phyloP scores from a whole-genome alignment of 768 basidiomycete genomes.

The Termitomyces eurrhizus region DNA sequence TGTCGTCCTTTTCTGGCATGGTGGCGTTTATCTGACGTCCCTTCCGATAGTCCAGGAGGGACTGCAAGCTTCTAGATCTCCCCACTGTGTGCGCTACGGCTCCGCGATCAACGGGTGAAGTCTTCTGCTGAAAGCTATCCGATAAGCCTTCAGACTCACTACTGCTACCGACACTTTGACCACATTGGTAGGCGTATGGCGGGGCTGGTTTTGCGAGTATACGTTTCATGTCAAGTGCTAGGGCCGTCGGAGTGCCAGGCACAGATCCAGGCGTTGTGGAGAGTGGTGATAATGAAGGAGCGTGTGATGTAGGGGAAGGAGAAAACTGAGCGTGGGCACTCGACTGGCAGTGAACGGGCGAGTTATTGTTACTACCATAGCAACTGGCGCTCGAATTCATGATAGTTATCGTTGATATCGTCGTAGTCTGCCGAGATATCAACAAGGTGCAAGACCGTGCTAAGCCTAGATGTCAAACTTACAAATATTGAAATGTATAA shows the following conservation, averaged over 20 bases:
- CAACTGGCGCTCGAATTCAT: neutral
- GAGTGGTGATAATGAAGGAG: neutral
- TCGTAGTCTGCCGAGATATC: neutral
- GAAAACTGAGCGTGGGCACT: neutral
- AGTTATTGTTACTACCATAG: neutral
- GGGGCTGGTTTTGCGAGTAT: slow-evolving; percentile 21
- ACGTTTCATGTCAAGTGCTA: slow-evolving; percentile 17
- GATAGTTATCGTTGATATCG: neutral
- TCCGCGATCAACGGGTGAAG: slow-evolving; percentile 3
- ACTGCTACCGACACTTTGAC: slow-evolving; percentile 11
- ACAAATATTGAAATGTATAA: neutral
- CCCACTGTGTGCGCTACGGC: neutral
- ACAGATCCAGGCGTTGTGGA: neutral
- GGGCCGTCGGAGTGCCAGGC: neutral
- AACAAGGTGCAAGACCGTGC: neutral
- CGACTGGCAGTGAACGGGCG: neutral
- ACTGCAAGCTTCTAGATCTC: slow-evolving; percentile 4
- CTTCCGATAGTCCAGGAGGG: neutral
- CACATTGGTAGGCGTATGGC: slow-evolving; percentile 6
- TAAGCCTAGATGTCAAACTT: neutral
- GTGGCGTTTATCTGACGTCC: neutral
- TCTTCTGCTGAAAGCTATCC: neutral
- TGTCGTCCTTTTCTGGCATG: neutral
- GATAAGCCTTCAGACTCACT: slow-evolving; percentile 17
- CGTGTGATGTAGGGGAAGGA: slow-evolving; percentile 2